Evolutionary conservation across 768 basidiomycete genomes (phyloP).

Genomic region (Paxillus involutus): DNA sequence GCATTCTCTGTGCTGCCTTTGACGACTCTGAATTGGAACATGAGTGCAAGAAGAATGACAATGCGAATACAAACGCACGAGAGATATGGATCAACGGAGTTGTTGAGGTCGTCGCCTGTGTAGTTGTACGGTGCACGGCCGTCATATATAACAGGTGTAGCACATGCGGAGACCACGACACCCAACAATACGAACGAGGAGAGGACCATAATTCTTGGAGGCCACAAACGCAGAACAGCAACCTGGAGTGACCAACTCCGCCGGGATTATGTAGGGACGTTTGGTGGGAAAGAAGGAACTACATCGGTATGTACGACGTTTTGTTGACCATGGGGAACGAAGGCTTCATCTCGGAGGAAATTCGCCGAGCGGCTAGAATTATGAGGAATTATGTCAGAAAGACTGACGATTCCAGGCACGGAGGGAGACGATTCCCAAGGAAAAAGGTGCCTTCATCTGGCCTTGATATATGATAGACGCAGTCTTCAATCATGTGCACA

Average conservation of each 20-base stretch:
- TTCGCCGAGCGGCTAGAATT: no score
- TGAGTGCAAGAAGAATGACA: not conserved
- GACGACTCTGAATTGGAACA: constrained; percentile 41
- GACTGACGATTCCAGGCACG: not conserved
- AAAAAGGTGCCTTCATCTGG: no score
- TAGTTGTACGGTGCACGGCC: constrained; percentile 51
- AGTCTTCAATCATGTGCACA: not conserved
- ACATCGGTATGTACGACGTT: not conserved
- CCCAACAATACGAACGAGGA: not conserved
- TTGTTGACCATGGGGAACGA: not conserved
- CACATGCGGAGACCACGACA: constrained; percentile 5
- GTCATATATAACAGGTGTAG: constrained; percentile 46
- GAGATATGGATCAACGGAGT: constrained; percentile 49
- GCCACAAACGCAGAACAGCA: not conserved
- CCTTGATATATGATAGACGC: not conserved
- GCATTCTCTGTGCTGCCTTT: constrained; percentile 49
- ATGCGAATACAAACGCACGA: constrained; percentile 41
- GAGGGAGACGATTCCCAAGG: no score
- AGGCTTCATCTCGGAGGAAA: no score
- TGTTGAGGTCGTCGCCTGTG: constrained; percentile 42
- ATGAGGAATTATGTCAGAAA: no score
- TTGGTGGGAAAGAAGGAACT: not conserved
- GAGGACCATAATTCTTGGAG: not conserved
- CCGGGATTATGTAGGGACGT: not conserved
- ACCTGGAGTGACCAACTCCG: not conserved